These are phyloP conservation scores for Lasiosphaeris hirsuta DNA, from an alignment of 495 filamentous ascomycete species.

Conservation along the genomic window DNA sequence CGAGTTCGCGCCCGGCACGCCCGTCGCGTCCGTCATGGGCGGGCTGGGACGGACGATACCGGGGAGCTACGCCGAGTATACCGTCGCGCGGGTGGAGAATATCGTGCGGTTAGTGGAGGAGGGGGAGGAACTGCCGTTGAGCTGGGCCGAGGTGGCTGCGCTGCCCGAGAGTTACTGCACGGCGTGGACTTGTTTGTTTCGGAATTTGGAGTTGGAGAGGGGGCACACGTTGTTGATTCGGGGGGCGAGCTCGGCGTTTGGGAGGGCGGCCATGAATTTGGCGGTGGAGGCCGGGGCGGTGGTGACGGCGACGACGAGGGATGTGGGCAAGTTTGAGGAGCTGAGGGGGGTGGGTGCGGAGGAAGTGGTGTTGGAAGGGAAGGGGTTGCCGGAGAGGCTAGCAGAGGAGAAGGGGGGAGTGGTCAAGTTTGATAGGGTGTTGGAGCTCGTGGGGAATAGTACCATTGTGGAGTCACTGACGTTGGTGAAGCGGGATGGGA, in stretches of 20 bases:
- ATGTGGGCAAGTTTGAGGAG: constrained; percentile 23
- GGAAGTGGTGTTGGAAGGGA: constrained; percentile 28
- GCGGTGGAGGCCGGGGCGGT: constrained; percentile 39
- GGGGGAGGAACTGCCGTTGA: constrained; percentile 2
- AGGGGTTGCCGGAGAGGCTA: constrained; percentile 14
- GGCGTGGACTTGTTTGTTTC: constrained; percentile 44
- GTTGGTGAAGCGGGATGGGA: constrained; percentile 34
- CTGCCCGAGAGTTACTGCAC: constrained; percentile 45
- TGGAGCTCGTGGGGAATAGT: constrained; percentile 45
- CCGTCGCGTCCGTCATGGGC: constrained; percentile 44
- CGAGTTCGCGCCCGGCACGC: constrained; percentile 33
- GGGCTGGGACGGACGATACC: constrained; percentile 39
- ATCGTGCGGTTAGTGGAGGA: constrained; percentile 33
- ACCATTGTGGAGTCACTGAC: constrained; percentile 41
- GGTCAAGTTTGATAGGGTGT: constrained; percentile 36
- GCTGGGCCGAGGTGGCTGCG: constrained; percentile 43
- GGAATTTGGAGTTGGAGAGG: constrained; percentile 29
- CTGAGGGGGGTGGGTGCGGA: constrained; percentile 33
- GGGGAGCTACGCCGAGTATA: constrained; percentile 44
- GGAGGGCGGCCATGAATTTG: constrained; percentile 44
- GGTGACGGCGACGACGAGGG: constrained; percentile 42
- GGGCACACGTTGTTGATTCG: constrained; percentile 41
- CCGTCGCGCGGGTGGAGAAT: constrained; percentile 31
- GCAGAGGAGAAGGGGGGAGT: background rate
- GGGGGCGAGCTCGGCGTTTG: constrained; percentile 44